Evolutionary conservation across 2,329 filamentous ascomycete genomes (phyloP), one percentile per base, ranked within the genome.

Genomic region (Talaromyces funiculosus): DNA sequence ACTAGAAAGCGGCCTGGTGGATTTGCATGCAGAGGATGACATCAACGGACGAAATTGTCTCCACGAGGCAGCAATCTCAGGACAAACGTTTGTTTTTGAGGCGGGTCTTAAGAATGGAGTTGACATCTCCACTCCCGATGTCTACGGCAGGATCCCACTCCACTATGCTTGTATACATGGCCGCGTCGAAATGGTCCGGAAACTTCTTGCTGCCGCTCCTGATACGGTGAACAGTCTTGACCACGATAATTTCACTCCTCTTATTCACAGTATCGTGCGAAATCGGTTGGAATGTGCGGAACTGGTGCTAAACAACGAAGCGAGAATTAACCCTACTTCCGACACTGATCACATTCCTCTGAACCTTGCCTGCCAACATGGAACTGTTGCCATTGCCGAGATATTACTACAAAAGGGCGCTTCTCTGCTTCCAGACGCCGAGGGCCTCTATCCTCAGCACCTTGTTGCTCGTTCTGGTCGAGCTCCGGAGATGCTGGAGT

Each of bases 111-210:
- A 83, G 1, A 86, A 84, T 49, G 86, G 84, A 4, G 91, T 97
- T 35, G 86, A 92, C 64, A 86, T 92, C 24, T 86, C 86, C 60
- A 84, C 90, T 56, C 89, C 89, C 2, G 94, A 99, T 77, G 92
- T 97, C 6, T 99, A 99, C 72, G 94, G 94, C 8, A 84, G 94
- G 53, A 90, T 96, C 62, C 92, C 94, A 26, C 78, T 99, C 37
- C 94, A 99, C 71, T 99, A 99, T 77, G 92, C 94, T 14, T 96
- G 91, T 73, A 92, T 97, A 84, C 91, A 97, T 77, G 94, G 94
- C 4, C 85, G 90, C 49, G 82, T 95, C 20, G 89, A 90, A 59
- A 92, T 96, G 86, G 84, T 95, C 29, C 84, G 90, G 66, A 82
- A 85, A 45, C 80, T 97, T 20, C 78, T 96, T 55, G 78, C 82